phyloP scores from a whole-genome alignment of 1,139 yeast species.

The Kurtzmaniella quercitrusa region DNA sequence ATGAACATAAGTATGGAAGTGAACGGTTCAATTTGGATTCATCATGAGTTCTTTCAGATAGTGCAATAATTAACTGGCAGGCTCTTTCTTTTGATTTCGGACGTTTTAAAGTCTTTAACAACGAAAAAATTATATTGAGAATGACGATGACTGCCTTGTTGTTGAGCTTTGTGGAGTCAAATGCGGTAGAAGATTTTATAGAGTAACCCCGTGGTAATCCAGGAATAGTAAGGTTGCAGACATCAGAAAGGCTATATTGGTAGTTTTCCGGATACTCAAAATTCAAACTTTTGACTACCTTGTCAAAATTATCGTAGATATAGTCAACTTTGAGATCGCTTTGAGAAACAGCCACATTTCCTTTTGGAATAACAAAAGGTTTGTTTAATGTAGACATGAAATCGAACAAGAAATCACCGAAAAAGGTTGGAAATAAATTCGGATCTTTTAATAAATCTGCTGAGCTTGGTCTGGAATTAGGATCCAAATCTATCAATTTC shows the following conservation, averaged over 20 bases:
- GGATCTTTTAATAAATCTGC: slow-evolving; percentile 46
- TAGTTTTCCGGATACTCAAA: slow-evolving; percentile 27
- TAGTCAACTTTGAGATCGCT: slow-evolving; percentile 60
- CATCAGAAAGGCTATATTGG: slow-evolving; percentile 7
- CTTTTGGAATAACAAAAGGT: slow-evolving; percentile 15
- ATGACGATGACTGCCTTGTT: slow-evolving; percentile 60
- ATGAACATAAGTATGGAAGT: slow-evolving; percentile 67
- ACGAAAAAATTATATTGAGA: slow-evolving; percentile 59
- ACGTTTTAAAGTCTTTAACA: slow-evolving; percentile 59
- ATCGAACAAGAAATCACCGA: slow-evolving; percentile 66
- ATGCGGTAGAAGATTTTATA: slow-evolving; percentile 23
- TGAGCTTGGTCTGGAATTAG: slow-evolving; percentile 55
- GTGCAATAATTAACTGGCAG: slow-evolving; percentile 69
- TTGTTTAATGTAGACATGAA: slow-evolving; percentile 47
- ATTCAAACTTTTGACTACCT: slow-evolving; percentile 44
- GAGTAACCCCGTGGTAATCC: slow-evolving; percentile 39
- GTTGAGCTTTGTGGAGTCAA: slow-evolving; percentile 10
- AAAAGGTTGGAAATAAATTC: slow-evolving; percentile 63
- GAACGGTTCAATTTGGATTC: slow-evolving; percentile 84
- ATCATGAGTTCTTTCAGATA: slow-evolving; percentile 75
- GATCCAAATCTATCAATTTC: slow-evolving; percentile 62
- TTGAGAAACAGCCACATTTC: slow-evolving; percentile 20
- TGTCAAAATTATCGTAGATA: slow-evolving; percentile 53
- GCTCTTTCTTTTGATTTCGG: slow-evolving; percentile 65
- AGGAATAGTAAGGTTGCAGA: slow-evolving; percentile 45